Conservation (phyloP, 1,284 basidiomycete species). For the Ceratobasidium sp. region DNA sequence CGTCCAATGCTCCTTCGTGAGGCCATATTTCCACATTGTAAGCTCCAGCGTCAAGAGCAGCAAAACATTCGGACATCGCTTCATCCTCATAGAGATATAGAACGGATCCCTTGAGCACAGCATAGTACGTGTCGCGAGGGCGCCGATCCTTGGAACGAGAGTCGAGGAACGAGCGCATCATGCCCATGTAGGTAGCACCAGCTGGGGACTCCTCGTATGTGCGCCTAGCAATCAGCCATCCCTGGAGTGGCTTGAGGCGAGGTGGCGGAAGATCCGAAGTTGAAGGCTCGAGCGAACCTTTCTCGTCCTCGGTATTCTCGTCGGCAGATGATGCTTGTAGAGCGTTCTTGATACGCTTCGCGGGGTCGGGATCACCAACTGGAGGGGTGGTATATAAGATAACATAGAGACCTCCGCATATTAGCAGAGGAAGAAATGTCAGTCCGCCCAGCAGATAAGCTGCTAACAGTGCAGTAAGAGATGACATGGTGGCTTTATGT, state of each 20-base stretch:
- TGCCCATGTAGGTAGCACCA: slow-evolving; percentile 69
- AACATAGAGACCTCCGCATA: slow-evolving; percentile 55
- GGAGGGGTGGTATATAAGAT: slow-evolving; percentile 80
- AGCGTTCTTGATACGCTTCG: slow-evolving; percentile 55
- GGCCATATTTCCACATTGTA: slow-evolving; percentile 79
- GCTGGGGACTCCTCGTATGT: slow-evolving; percentile 71
- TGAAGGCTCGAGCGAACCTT: slow-evolving; percentile 12
- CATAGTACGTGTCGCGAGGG: slow-evolving; percentile 88
- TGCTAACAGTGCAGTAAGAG: slow-evolving; percentile 63
- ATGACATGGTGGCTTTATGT: slow-evolving; percentile 26
- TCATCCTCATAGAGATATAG: slow-evolving; percentile 93
- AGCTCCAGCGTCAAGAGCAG: slow-evolving; percentile 74
- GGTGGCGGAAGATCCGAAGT: slow-evolving; percentile 19
- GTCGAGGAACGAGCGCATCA: slow-evolving; percentile 75
- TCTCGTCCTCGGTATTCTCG: slow-evolving; percentile 28
- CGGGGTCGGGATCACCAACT: slow-evolving; percentile 62
- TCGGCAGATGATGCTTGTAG: slow-evolving; percentile 32
- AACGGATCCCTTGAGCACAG: slow-evolving; percentile 84
- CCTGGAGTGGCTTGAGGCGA: slow-evolving; percentile 64
- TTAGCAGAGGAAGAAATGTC: slow-evolving; percentile 79
- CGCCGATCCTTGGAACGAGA: slow-evolving; percentile 77
- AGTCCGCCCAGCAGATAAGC: slow-evolving; percentile 87
- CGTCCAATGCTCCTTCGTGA: slow-evolving; percentile 70
- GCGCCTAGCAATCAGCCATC: slow-evolving; percentile 84
- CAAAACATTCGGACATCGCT: slow-evolving; percentile 82